Evolutionary conservation across 768 basidiomycete genomes (phyloP).

Genomic region (Postia placenta): DNA sequence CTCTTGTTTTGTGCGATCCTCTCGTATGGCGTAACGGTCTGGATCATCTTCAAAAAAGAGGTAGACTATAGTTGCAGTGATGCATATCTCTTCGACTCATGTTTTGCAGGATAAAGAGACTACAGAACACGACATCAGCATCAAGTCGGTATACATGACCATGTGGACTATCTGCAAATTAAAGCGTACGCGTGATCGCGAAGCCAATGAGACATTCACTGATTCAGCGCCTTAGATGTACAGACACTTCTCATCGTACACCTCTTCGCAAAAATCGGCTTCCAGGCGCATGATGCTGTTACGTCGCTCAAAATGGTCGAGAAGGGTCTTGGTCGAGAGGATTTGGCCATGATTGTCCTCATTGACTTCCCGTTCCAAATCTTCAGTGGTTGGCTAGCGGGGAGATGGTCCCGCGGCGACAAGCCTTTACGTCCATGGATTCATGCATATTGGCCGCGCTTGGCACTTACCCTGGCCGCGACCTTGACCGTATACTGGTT

Average conservation of each 20-base stretch:
- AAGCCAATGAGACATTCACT: neutral
- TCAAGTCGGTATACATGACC: slow-evolving; percentile 84
- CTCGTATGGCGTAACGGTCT: slow-evolving; percentile 81
- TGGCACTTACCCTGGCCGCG: slow-evolving; percentile 64
- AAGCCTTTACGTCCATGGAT: slow-evolving; percentile 84
- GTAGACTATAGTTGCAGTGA: slow-evolving; percentile 32
- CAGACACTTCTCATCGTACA: slow-evolving; percentile 84
- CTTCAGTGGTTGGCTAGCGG: slow-evolving; percentile 88
- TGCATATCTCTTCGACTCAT: neutral
- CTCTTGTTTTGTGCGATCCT: slow-evolving; percentile 80
- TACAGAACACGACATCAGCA: slow-evolving; percentile 80
- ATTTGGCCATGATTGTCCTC: slow-evolving; percentile 90
- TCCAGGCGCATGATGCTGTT: slow-evolving; percentile 88
- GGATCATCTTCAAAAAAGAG: slow-evolving; percentile 91
- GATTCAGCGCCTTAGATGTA: slow-evolving; percentile 57
- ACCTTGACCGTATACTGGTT: slow-evolving; percentile 81
- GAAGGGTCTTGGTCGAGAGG: slow-evolving; percentile 93
- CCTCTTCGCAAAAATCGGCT: slow-evolving; percentile 89
- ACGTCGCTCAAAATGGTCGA: slow-evolving; percentile 93
- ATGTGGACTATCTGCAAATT: slow-evolving; percentile 94
- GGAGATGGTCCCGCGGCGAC: slow-evolving; percentile 82
- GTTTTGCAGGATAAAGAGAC: slow-evolving; percentile 62
- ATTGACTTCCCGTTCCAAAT: slow-evolving; percentile 99
- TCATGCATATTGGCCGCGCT: slow-evolving; percentile 83
- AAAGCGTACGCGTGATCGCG: slow-evolving; percentile 56